Evolutionary conservation across 148 eudicot genomes (phyloP).

Genomic region (Cornus suecica): DNA sequence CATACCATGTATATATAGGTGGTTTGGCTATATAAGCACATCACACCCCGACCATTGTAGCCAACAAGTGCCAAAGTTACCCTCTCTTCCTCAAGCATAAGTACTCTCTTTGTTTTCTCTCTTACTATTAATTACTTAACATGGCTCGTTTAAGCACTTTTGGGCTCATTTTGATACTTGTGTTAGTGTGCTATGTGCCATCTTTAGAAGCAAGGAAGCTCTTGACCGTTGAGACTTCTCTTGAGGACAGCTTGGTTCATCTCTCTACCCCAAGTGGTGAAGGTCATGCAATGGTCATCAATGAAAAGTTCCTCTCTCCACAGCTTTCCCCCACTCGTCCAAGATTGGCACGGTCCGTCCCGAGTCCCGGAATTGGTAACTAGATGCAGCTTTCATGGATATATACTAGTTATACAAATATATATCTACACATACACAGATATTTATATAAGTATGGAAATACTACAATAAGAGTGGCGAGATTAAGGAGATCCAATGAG

Average conservation of each 20-base stretch:
- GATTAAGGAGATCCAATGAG: no score
- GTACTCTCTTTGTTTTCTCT: background rate
- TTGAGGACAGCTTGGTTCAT: background rate
- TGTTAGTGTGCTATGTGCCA: background rate
- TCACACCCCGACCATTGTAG: background rate
- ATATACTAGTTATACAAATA: no score
- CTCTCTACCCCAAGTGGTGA: no score
- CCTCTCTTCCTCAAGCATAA: background rate
- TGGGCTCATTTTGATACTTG: background rate
- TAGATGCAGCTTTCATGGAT: background rate
- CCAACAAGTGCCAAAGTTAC: background rate
- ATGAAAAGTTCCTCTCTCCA: constrained; percentile 5
- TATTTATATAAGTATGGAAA: no score
- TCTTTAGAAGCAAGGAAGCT: constrained; percentile 13
- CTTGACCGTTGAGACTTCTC: background rate
- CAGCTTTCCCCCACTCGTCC: background rate
- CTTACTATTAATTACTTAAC: background rate
- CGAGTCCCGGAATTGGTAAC: constrained; percentile 23
- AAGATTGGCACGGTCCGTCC: constrained; percentile 4
- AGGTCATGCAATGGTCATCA: no score
- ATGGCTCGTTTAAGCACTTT: constrained; percentile 14
- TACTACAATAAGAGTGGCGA: no score
- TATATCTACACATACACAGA: no score
- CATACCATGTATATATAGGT: no score
- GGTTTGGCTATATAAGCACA: constrained; percentile 1